phyloP scores from a whole-genome alignment of 192 early-diverging fungal species.

The Glomus cerebriforme region DNA sequence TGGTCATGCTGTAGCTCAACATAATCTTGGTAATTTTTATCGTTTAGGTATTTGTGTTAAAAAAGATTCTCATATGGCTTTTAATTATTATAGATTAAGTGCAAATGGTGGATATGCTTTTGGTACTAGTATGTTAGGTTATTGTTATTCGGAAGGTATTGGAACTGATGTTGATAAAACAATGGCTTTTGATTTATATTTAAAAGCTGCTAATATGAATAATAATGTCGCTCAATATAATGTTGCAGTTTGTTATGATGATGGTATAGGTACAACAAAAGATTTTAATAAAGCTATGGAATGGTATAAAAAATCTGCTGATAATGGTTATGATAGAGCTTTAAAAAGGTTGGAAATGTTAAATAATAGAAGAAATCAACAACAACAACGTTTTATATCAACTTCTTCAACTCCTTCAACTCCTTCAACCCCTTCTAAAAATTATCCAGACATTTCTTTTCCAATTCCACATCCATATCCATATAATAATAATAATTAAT shows the following conservation, averaged over 20 bases:
- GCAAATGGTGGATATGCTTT: constrained; percentile 55
- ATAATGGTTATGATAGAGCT: no score
- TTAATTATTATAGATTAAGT: constrained; percentile 60
- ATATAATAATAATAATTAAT: no score
- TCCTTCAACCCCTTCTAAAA: no score
- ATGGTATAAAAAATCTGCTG: not conserved
- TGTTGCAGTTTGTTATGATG: constrained; percentile 79
- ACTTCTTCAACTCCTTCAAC: no score
- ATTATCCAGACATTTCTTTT: no score
- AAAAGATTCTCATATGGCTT: constrained; percentile 65
- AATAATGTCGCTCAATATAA: constrained; percentile 80
- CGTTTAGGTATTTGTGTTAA: constrained; percentile 70
- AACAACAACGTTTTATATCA: no score
- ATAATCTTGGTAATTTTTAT: constrained; percentile 77
- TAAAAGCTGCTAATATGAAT: constrained; percentile 62
- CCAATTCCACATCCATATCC: no score
- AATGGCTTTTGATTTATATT: constrained; percentile 37
- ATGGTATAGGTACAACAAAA: constrained; percentile 61
- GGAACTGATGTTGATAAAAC: constrained; percentile 60
- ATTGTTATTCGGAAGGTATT: constrained; percentile 62
- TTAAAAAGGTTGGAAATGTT: no score
- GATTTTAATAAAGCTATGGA: not conserved
- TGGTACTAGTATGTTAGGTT: constrained; percentile 57
- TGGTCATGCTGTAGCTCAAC: constrained; percentile 34
- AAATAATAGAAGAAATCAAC: no score